phyloP scores from a whole-genome alignment of 1,284 basidiomycete genomes.

The Microbotryum intermedium region DNA sequence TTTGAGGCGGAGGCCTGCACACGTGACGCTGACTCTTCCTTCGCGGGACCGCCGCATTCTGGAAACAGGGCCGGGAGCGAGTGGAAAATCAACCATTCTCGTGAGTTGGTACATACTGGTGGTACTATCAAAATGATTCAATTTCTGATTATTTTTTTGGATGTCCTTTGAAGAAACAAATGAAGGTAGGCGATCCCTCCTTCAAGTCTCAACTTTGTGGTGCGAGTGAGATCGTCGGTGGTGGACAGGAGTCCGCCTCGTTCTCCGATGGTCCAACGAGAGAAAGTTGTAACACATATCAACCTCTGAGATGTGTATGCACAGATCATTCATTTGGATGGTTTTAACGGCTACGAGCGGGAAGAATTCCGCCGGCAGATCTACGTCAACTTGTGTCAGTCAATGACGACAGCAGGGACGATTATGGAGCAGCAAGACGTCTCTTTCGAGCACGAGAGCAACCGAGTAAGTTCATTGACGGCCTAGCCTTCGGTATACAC shows the following conservation, averaged over 20 bases:
- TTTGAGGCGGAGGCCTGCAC: neutral
- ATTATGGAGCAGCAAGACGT: slow-evolving; percentile 50
- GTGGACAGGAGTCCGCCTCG: too few relatives aligned
- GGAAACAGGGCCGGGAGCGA: slow-evolving; percentile 15
- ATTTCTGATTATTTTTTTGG: neutral
- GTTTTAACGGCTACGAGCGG: slow-evolving; percentile 24
- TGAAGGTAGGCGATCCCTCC: slow-evolving; percentile 12
- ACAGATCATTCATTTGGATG: slow-evolving; percentile 31
- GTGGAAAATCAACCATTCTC: slow-evolving; percentile 26
- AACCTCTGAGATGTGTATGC: neutral
- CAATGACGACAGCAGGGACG: slow-evolving; percentile 76
- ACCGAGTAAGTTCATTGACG: slow-evolving; percentile 38
- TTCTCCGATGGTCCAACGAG: too few relatives aligned
- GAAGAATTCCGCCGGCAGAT: slow-evolving; percentile 62
- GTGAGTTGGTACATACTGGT: neutral
- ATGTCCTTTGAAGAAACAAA: slow-evolving; percentile 18
- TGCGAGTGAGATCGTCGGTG: too few relatives aligned
- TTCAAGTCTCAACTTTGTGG: neutral
- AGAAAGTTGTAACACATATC: neutral
- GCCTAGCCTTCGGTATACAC: too few relatives aligned
- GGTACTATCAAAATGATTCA: neutral
- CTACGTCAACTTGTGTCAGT: slow-evolving; percentile 80
- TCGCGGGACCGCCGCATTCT: too few relatives aligned
- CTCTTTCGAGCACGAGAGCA: slow-evolving; percentile 50
- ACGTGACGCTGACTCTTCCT: neutral